Evolutionary conservation across 257 asterid genomes (phyloP).

Genomic region (Solanum gandarillasii): DNA sequence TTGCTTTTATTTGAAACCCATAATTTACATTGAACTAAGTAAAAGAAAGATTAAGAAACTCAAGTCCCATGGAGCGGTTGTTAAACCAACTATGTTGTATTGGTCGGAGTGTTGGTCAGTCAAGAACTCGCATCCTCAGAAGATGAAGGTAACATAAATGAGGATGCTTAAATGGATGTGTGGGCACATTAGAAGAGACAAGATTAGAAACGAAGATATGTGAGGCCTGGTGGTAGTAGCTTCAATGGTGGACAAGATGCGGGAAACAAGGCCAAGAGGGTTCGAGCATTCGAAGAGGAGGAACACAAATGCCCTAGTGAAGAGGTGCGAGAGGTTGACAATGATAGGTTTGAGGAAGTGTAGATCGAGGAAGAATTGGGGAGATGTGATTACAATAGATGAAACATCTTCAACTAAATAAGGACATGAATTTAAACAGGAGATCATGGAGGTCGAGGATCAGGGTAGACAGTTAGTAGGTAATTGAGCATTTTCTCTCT

Average conservation of each 20-base stretch:
- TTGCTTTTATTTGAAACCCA: neutral
- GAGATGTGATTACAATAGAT: neutral
- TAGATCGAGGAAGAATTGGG: neutral
- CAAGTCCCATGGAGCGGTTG: neutral
- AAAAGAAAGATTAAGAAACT: neutral
- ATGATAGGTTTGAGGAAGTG: neutral
- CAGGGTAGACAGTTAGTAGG: too few species aligned
- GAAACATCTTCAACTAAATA: neutral
- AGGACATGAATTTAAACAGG: neutral
- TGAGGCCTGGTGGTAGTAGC: neutral
- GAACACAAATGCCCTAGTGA: neutral
- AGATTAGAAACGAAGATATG: neutral
- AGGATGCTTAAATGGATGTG: neutral
- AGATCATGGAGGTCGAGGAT: neutral
- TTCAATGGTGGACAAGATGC: neutral
- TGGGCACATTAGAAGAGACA: neutral
- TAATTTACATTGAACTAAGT: neutral
- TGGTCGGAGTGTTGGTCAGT: neutral
- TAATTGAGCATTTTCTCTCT: too few species aligned
- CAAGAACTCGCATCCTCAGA: too few species aligned
- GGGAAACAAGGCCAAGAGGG: neutral
- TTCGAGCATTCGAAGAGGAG: neutral
- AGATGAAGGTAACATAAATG: neutral
- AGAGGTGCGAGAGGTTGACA: neutral
- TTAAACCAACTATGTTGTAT: neutral